These are phyloP conservation scores for Solanum corneliomulleri DNA, from an alignment of 257 asterid genomes.

Conservation along the genomic window DNA sequence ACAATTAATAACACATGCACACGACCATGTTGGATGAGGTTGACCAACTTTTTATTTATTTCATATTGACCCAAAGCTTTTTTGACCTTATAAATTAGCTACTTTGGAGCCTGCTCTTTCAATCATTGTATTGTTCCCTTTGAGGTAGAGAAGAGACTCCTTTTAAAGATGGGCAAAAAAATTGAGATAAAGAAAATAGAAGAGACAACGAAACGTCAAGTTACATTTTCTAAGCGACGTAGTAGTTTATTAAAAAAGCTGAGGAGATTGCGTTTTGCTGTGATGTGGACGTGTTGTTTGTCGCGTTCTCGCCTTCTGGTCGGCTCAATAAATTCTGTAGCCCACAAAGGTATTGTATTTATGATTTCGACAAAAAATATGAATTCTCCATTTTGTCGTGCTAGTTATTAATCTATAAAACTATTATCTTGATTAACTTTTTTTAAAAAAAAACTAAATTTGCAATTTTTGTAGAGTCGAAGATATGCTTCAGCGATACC, in stretches of 20 bases:
- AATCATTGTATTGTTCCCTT: background rate
- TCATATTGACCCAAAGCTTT: background rate
- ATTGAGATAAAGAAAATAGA: constrained; percentile 48
- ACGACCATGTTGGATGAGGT: background rate
- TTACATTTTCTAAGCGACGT: constrained; percentile 54
- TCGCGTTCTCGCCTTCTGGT: constrained; percentile 51
- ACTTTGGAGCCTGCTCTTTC: background rate
- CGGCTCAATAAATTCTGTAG: constrained; percentile 36
- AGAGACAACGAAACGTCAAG: constrained; percentile 38
- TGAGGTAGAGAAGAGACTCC: background rate
- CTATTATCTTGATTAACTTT: background rate
- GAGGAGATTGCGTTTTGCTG: constrained; percentile 29
- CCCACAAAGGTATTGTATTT: constrained; percentile 15
- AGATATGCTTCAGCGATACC: constrained; percentile 31
- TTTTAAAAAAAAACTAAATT: background rate
- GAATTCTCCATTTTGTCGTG: background rate
- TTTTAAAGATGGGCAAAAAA: constrained; percentile 36
- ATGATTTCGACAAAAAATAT: background rate
- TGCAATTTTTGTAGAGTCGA: constrained; percentile 23
- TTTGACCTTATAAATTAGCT: background rate
- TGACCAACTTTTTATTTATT: background rate
- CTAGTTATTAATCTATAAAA: background rate
- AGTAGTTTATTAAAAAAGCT: constrained; percentile 43
- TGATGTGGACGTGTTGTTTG: constrained; percentile 34
- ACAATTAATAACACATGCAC: background rate